phyloP scores from a whole-genome alignment of 1,284 basidiomycete species.

The Pascua sp. region DNA sequence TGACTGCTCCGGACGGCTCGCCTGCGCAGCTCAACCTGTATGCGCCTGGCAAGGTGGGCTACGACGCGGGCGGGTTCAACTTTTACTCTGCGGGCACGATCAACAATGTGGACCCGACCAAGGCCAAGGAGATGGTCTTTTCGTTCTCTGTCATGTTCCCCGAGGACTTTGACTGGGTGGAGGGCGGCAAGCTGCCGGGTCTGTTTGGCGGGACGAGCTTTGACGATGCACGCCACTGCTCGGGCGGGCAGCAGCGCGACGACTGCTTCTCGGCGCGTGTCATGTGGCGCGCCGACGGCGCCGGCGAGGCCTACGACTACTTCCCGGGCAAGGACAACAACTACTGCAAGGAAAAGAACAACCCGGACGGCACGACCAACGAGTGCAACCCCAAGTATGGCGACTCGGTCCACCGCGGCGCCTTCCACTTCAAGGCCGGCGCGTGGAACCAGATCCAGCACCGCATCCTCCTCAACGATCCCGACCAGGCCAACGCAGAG shows the following conservation, averaged over 20 bases:
- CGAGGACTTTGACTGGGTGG: constrained; percentile 44
- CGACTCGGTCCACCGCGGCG: constrained; percentile 62
- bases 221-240: constrained; percentile 41
- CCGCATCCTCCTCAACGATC: constrained; percentile 62
- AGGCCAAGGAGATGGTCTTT: constrained; percentile 40
- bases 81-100: constrained; percentile 36
- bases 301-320: constrained; percentile 47
- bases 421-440: constrained; percentile 62
- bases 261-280: constrained; percentile 48
- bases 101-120: constrained; percentile 26
- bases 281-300: constrained; percentile 48
- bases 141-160: constrained; percentile 48
- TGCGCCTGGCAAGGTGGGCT: constrained; percentile 32
- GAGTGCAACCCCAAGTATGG: constrained; percentile 41
- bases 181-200: constrained; percentile 52
- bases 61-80: constrained; percentile 29
- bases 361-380: constrained; percentile 4
- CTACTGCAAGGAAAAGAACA: constrained; percentile 32
- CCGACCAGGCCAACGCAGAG: constrained; percentile 54
- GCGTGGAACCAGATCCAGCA: constrained; percentile 64
- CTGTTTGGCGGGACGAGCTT: constrained; percentile 38
- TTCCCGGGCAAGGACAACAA: constrained; percentile 16
- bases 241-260: constrained; percentile 46
- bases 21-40: constrained; percentile 24
- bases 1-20: constrained; percentile 40